These are phyloP conservation scores for sorghum (Sorghum bicolor) DNA, from an alignment of 176 grass and related monocot genomes.

Conservation along the genomic window DNA sequence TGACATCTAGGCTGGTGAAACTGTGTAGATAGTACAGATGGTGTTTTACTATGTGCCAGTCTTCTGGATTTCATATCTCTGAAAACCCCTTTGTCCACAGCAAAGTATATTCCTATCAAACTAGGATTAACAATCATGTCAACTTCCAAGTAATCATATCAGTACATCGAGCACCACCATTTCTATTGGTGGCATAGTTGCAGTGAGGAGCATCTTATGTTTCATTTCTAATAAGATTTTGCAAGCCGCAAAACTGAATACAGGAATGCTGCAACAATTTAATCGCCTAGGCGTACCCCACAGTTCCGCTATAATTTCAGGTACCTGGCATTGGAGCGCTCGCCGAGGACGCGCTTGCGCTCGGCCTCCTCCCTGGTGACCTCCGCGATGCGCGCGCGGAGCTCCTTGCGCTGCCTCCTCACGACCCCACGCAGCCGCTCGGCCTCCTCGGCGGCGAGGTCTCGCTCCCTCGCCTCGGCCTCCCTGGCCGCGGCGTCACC, in stretches of 20 bases:
- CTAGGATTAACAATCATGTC: background rate
- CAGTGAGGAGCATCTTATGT: slow-evolving; percentile 4
- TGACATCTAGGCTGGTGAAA: background rate
- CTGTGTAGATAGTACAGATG: background rate
- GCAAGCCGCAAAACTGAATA: background rate
- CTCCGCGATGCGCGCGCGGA: slow-evolving; percentile 74
- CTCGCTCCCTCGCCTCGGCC: slow-evolving; percentile 78
- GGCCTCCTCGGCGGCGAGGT: slow-evolving; percentile 85
- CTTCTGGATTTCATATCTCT: background rate
- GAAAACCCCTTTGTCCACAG: background rate
- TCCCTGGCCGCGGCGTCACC: slow-evolving; percentile 62
- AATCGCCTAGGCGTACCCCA: background rate
- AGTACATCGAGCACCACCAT: background rate
- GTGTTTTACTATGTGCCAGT: background rate
- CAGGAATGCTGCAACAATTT: background rate
- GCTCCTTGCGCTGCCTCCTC: slow-evolving; percentile 89
- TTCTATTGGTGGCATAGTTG: background rate
- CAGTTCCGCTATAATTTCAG: background rate
- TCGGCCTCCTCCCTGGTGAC: slow-evolving; percentile 86
- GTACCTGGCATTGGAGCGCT: slow-evolving; percentile 91
- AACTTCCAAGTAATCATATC: background rate
- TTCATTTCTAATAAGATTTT: slow-evolving; percentile 1
- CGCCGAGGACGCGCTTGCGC: slow-evolving; percentile 77
- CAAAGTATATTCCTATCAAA: background rate
- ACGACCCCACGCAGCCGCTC: slow-evolving; percentile 85